Conservation (phyloP, 1,284 basidiomycete species). For the Irpex sp. region DNA sequence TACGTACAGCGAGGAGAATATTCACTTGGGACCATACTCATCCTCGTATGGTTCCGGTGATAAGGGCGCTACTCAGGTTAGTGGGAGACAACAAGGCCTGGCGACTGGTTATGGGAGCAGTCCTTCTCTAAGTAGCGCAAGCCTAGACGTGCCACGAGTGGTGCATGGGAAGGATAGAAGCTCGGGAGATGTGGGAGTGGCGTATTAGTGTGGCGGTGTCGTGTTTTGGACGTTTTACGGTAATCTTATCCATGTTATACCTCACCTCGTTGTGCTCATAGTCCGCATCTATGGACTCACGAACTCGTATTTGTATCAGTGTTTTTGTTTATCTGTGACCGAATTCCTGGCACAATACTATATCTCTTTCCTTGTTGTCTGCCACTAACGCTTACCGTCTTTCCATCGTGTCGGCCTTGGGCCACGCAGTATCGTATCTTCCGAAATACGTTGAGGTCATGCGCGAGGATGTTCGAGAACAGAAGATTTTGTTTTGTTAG, state of each 20-base stretch:
- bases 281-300: background rate
- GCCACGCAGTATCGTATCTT: background rate
- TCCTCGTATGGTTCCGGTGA: background rate
- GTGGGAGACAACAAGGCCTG: background rate
- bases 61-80: constrained; percentile 17
- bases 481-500: background rate
- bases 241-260: background rate
- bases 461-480: background rate
- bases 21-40: constrained; percentile 40
- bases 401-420: background rate
- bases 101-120: background rate
- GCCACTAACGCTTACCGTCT: background rate
- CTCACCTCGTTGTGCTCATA: background rate
- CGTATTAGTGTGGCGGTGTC: background rate
- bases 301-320: background rate
- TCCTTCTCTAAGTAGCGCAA: background rate
- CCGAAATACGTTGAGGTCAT: background rate
- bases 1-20: constrained; percentile 42
- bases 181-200: background rate
- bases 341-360: background rate
- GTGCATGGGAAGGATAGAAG: background rate
- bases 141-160: background rate
- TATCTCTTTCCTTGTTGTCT: background rate
- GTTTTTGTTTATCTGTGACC: background rate
- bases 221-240: background rate